A percentile compares a stretch with the other conserved stretches of the same genome.
phyloP scores from a whole-genome alignment of 2,329 filamentous ascomycete genomes.

The Hortaea sp. region DNA sequence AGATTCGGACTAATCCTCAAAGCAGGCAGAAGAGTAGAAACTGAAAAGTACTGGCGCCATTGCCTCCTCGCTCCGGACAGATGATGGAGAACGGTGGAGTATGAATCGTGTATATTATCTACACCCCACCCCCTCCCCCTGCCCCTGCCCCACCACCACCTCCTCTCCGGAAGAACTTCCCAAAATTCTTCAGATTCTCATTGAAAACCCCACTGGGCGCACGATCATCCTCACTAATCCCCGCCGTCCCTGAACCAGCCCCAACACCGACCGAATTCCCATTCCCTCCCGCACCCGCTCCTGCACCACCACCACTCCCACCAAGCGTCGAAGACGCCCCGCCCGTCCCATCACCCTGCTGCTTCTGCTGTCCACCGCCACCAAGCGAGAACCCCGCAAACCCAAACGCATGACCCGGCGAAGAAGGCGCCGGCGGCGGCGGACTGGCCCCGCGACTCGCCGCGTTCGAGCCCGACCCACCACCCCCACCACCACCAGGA shows the following conservation, averaged over 20 bases:
- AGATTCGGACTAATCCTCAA: too few relatives aligned
- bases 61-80: too few relatives aligned
- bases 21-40: too few relatives aligned
- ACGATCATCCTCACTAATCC: conserved; percentile 10
- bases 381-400: neutral
- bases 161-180: conserved; percentile 90
- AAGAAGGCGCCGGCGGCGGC: conserved; percentile 16
- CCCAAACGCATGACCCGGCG: neutral
- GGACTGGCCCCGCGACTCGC: conserved; percentile 21
- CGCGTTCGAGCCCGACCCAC: neutral
- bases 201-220: conserved; percentile 63
- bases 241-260: too few relatives aligned
- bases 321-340: too few relatives aligned
- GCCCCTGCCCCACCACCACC: conserved; percentile 24
- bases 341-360: too few relatives aligned
- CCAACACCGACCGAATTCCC: too few relatives aligned
- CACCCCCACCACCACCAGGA: conserved; percentile 14
- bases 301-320: conserved; percentile 5
- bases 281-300: neutral
- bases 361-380: neutral
- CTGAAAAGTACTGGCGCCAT: too few relatives aligned
- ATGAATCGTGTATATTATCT: too few relatives aligned
- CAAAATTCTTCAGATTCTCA: conserved; percentile 89
- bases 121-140: too few relatives aligned
- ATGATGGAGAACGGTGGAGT: too few relatives aligned